Evolutionary conservation across 768 basidiomycete genomes (phyloP).

Genomic region (Rhodotorula taiwanensis): DNA sequence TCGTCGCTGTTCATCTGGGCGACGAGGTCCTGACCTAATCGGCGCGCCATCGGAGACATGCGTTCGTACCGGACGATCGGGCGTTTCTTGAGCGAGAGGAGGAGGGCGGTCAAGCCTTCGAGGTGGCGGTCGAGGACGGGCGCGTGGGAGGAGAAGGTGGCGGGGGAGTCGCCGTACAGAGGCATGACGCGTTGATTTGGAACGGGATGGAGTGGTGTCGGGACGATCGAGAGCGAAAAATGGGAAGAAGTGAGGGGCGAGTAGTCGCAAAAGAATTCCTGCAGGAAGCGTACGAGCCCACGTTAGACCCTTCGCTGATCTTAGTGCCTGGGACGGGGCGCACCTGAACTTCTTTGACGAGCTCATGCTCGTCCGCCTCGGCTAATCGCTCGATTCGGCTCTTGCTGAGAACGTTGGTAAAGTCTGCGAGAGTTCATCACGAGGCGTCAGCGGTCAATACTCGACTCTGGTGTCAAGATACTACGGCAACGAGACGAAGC

Average conservation of each 20-base stretch:
- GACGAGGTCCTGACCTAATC: conserved; percentile 79
- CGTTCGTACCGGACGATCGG: conserved; percentile 88
- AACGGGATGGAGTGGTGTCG: conserved; percentile 52
- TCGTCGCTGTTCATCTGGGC: conserved; percentile 71
- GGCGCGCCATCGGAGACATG: conserved; percentile 87
- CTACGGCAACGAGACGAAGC: not conserved
- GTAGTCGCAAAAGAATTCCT: conserved; percentile 98
- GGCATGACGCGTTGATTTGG: conserved; percentile 41
- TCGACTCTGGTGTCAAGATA: too few relatives aligned
- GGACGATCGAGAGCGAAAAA: conserved; percentile 76
- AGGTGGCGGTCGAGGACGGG: conserved; percentile 60
- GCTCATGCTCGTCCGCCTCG: conserved; percentile 89
- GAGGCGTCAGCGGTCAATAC: too few relatives aligned
- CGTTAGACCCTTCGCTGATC: too few relatives aligned
- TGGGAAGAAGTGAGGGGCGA: conserved; percentile 75
- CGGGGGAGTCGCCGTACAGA: conserved; percentile 65
- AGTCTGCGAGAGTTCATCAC: too few relatives aligned
- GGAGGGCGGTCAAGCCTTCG: conserved; percentile 72
- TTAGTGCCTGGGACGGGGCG: conserved; percentile 36
- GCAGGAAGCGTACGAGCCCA: not conserved
- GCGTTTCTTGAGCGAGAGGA: conserved; percentile 92
- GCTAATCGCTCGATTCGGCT: conserved; percentile 84
- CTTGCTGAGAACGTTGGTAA: conserved; percentile 89
- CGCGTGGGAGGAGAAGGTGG: conserved; percentile 55
- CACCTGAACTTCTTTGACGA: conserved; percentile 94